phyloP scores from a whole-genome alignment of 2,329 filamentous ascomycete species.

The Rhynchosporium secalis region DNA sequence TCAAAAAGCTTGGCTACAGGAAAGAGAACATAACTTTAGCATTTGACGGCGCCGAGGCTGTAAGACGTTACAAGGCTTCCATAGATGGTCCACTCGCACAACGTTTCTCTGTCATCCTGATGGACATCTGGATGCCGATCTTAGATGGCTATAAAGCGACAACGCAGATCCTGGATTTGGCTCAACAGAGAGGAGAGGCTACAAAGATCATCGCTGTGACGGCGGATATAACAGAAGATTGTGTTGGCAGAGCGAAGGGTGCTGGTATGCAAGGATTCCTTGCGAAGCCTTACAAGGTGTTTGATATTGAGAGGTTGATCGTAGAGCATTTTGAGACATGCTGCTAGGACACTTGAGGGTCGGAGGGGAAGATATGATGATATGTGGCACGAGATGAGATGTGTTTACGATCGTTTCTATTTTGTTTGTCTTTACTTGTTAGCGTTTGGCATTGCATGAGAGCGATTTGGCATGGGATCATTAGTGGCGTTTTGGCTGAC shows the following conservation, averaged over 20 bases:
- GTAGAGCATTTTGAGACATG: slow-evolving; percentile 31
- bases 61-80: slow-evolving; percentile 56
- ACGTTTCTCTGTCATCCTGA: slow-evolving; percentile 63
- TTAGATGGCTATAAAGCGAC: slow-evolving; percentile 73
- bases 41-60: slow-evolving; percentile 67
- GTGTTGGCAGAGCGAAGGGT: slow-evolving; percentile 48
- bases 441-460: neutral
- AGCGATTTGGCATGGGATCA: neutral
- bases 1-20: slow-evolving; percentile 65
- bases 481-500: neutral
- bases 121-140: slow-evolving; percentile 75
- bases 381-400: slow-evolving; percentile 7
- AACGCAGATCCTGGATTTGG: slow-evolving; percentile 53
- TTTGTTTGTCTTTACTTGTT: neutral
- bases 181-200: slow-evolving; percentile 22
- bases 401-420: neutral
- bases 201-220: slow-evolving; percentile 52
- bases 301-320: slow-evolving; percentile 55
- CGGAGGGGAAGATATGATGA: neutral
- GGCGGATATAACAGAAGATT: slow-evolving; percentile 55
- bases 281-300: slow-evolving; percentile 56
- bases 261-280: slow-evolving; percentile 57
- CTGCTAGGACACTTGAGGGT: slow-evolving; percentile 1
- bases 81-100: slow-evolving; percentile 36
- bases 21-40: slow-evolving; percentile 57